Percentiles rank a stretch among this genome's conserved stretches.
Evolutionary conservation across 2,329 filamentous ascomycete genomes (phyloP).

Genomic region (Fusarium sp.): DNA sequence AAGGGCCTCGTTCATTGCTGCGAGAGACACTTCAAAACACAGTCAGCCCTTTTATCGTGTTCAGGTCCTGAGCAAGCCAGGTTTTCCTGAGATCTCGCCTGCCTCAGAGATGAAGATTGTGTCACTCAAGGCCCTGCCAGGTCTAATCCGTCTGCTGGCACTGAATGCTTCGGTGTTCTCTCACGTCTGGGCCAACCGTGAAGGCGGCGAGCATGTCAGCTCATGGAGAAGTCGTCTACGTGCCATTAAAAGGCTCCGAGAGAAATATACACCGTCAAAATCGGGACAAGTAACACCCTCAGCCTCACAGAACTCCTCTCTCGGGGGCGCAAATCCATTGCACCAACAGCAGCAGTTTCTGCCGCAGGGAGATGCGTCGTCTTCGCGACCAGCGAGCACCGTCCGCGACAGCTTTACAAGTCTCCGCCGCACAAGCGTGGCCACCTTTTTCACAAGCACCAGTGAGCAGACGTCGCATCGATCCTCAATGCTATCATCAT

Average conservation of each 20-base stretch:
- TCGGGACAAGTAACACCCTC: constrained; percentile 40
- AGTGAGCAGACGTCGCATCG: constrained; percentile 69
- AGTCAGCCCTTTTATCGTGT: constrained; percentile 81
- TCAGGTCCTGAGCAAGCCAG: constrained; percentile 86
- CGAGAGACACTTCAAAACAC: constrained; percentile 57
- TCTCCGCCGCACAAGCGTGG: constrained; percentile 71
- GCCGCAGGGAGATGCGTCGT: constrained; percentile 36
- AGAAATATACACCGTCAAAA: constrained; percentile 68
- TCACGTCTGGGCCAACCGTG: constrained; percentile 83
- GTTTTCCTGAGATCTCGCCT: constrained; percentile 91
- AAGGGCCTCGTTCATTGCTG: constrained; percentile 78
- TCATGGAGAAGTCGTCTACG: constrained; percentile 89
- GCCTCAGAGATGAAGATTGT: constrained; percentile 91
- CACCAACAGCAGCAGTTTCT: constrained; percentile 36
- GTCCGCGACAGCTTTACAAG: constrained; percentile 71
- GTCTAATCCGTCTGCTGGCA: constrained; percentile 87
- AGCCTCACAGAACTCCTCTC: constrained; percentile 45
- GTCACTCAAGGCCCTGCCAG: constrained; percentile 81
- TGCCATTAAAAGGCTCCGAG: constrained; percentile 84
- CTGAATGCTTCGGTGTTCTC: constrained; percentile 95
- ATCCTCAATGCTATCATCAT: constrained; percentile 66
- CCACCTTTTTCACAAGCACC: constrained; percentile 70
- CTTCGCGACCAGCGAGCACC: constrained; percentile 57
- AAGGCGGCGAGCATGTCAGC: constrained; percentile 84
- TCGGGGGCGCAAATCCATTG: constrained; percentile 42